phyloP scores from a whole-genome alignment of 2,329 filamentous ascomycete genomes.

The Aspergillus phoenicis region DNA sequence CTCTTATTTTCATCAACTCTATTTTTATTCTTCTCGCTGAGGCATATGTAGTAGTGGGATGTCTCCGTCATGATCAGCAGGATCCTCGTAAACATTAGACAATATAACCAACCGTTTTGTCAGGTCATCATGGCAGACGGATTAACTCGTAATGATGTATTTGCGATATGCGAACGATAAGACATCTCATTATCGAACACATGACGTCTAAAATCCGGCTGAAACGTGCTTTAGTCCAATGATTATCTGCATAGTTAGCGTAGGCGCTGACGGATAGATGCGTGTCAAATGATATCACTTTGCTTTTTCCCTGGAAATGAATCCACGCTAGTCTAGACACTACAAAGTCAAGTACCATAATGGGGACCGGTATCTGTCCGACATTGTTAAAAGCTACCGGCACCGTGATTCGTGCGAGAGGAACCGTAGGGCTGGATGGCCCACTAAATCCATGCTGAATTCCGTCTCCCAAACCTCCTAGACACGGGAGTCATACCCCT shows the following conservation, averaged over 20 bases:
- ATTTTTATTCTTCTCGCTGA: not conserved
- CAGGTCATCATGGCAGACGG: not conserved
- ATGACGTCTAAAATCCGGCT: not conserved
- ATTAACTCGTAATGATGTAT: not conserved
- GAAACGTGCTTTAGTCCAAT: not conserved
- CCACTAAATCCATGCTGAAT: not conserved
- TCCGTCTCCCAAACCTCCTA: not conserved
- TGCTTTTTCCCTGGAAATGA: not conserved
- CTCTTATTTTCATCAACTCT: not conserved
- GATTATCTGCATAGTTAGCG: not conserved
- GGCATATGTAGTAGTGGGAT: not conserved
- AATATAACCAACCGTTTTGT: no score
- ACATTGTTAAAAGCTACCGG: not conserved
- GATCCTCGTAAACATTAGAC: not conserved
- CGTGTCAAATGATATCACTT: constrained; percentile 6
- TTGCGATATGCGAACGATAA: not conserved
- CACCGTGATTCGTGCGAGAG: not conserved
- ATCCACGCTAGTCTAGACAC: not conserved
- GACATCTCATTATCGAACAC: not conserved
- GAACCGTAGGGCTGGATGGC: constrained; percentile 3
- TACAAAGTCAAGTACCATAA: not conserved
- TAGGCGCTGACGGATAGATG: not conserved
- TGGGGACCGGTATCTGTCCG: not conserved
- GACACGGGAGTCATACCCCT: constrained; percentile 1
- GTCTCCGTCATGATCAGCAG: not conserved